phyloP scores from a whole-genome alignment of 2,329 filamentous ascomycete genomes.

The Calonectria montana region DNA sequence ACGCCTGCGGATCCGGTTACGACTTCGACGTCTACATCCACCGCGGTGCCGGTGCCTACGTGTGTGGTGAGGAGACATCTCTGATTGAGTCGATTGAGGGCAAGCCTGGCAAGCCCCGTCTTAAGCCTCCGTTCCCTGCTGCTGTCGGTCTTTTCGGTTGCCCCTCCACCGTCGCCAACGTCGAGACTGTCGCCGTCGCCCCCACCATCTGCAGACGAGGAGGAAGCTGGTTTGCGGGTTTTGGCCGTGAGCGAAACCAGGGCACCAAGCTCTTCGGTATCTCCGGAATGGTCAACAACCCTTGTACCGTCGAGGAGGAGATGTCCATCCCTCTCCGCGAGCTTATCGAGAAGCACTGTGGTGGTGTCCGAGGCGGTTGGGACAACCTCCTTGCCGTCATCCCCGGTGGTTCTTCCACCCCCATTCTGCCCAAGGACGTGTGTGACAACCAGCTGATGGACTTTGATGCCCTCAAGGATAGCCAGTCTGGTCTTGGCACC shows the following conservation, averaged over 20 bases:
- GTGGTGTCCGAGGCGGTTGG: slow-evolving; percentile 96
- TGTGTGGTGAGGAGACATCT: slow-evolving; percentile 98
- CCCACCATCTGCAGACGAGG: slow-evolving; percentile 96
- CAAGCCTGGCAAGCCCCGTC: slow-evolving; percentile 97
- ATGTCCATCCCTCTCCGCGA: slow-evolving; percentile 98
- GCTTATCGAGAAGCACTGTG: slow-evolving; percentile 98
- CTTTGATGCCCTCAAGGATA: slow-evolving; percentile 98
- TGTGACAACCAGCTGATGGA: slow-evolving; percentile 99
- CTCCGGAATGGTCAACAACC: slow-evolving; percentile 98
- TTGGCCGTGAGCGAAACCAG: slow-evolving; percentile 95
- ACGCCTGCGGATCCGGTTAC: slow-evolving; percentile 95
- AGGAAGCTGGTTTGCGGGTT: slow-evolving; percentile 90
- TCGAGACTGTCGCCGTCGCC: slow-evolving; percentile 95
- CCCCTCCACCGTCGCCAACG: slow-evolving; percentile 97
- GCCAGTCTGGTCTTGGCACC: slow-evolving; percentile 95
- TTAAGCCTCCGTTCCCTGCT: slow-evolving; percentile 98
- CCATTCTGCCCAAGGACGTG: slow-evolving; percentile 88
- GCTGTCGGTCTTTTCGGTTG: slow-evolving; percentile 98
- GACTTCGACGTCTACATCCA: slow-evolving; percentile 98
- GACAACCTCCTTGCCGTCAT: slow-evolving; percentile 97
- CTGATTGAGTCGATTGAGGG: slow-evolving; percentile 98
- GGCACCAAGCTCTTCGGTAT: slow-evolving; percentile 99
- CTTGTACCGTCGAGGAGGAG: slow-evolving; percentile 97
- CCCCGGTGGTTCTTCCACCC: slow-evolving; percentile 95
- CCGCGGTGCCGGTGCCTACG: slow-evolving; percentile 96